Percentiles rank a stretch among this genome's conserved stretches.
phyloP scores from a whole-genome alignment of 495 filamentous ascomycete species.

The Tuber umbilicatum region DNA sequence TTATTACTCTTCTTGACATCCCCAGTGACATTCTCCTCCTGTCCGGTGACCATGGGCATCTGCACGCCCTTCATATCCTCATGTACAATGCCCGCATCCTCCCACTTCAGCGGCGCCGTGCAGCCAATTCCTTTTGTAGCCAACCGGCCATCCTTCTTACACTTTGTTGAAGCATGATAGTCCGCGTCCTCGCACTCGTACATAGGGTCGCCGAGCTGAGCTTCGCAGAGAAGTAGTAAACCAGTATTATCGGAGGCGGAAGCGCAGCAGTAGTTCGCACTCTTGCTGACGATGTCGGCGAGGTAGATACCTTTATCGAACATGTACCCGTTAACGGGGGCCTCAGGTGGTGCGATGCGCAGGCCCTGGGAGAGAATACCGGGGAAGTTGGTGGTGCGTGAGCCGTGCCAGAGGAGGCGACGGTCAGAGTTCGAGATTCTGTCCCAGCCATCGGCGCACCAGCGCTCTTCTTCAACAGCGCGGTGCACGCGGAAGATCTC shows the following conservation, averaged over 20 bases:
- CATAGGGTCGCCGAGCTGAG: conserved; percentile 68
- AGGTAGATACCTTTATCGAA: conserved; percentile 90
- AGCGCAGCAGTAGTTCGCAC: conserved; percentile 66
- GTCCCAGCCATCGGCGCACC: conserved; percentile 52
- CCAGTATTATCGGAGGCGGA: conserved; percentile 47
- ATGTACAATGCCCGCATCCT: conserved; percentile 63
- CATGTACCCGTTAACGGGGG: conserved; percentile 69
- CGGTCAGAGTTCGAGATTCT: conserved; percentile 50
- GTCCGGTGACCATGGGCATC: conserved; percentile 47
- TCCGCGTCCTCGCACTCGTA: conserved; percentile 50
- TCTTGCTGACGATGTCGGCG: conserved; percentile 71
- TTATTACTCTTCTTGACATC: conserved; percentile 20
- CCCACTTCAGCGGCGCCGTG: conserved; percentile 61
- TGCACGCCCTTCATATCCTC: conserved; percentile 56
- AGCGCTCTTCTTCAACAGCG: conserved; percentile 63
- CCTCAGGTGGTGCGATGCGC: conserved; percentile 78
- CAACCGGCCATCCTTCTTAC: conserved; percentile 53
- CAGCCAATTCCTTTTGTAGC: conserved; percentile 63
- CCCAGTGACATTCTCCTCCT: conserved; percentile 23
- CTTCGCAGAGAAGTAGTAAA: conserved; percentile 67
- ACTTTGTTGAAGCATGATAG: conserved; percentile 57
- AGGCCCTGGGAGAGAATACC: conserved; percentile 79
- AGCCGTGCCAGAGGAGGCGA: conserved; percentile 79
- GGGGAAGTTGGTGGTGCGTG: conserved; percentile 69
- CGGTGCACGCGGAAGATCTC: conserved; percentile 79